Conservation (phyloP, 371 early-diverging fungal genomes). For the Thermomucor indicae-seudaticae region DNA sequence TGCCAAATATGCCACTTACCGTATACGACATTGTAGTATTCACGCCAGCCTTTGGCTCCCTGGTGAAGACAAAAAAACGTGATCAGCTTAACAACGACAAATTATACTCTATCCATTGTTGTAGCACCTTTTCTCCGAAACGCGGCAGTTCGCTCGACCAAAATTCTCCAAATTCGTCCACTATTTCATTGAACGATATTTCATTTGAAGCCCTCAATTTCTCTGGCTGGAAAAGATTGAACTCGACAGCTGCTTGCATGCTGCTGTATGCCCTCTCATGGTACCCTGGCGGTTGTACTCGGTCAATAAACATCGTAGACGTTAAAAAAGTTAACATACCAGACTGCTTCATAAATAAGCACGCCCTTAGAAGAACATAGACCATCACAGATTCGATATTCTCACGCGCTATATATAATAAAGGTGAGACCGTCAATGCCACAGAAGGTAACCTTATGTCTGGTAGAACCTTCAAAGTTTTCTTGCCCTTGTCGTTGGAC, state of each 20-base stretch:
- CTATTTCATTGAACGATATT: constrained; percentile 37
- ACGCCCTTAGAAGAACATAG: constrained; percentile 59
- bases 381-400: constrained; percentile 58
- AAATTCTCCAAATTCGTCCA: constrained; percentile 62
- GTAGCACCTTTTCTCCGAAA: constrained; percentile 73
- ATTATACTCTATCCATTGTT: no score
- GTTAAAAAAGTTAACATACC: no score
- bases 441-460: no score
- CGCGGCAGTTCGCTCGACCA: constrained; percentile 78
- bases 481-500: constrained; percentile 1
- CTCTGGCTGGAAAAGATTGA: constrained; percentile 62
- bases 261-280: constrained; percentile 65
- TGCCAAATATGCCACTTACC: no score
- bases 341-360: constrained; percentile 62
- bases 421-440: not conserved
- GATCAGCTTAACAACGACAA: no score
- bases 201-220: constrained; percentile 9
- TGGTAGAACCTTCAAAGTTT: constrained; percentile 20
- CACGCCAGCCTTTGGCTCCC: constrained; percentile 59
- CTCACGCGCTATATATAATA: constrained; percentile 20
- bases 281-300: constrained; percentile 66
- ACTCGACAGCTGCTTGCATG: constrained; percentile 73
- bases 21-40: constrained; percentile 16
- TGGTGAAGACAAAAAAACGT: no score
- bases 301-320: no score